These are phyloP conservation scores for Pulveroboletus sp. DNA, from an alignment of 768 basidiomycete genomes.

Conservation along the genomic window DNA sequence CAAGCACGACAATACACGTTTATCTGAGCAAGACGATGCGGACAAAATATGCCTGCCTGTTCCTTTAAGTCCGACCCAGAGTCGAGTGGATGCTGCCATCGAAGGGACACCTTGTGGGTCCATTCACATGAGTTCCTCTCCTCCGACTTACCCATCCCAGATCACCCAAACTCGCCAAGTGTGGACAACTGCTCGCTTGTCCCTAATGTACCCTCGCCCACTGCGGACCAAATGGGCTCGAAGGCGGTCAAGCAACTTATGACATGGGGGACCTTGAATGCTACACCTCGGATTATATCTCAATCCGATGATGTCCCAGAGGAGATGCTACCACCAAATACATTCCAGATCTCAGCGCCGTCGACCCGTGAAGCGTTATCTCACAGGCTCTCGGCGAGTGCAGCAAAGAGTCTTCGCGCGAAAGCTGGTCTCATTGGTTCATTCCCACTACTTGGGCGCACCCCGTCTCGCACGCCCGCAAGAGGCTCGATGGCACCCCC, in stretches of 20 bases:
- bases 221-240: conserved; percentile 75
- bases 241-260: conserved; percentile 86
- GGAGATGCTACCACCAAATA: conserved; percentile 40
- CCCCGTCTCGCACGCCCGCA: conserved; percentile 35
- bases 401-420: conserved; percentile 72
- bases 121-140: not conserved
- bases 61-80: conserved; percentile 86
- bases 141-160: conserved; percentile 35
- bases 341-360: conserved; percentile 75
- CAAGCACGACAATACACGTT: conserved; percentile 74
- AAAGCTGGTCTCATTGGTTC: conserved; percentile 60
- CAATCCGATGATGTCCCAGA: conserved; percentile 51
- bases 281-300: conserved; percentile 85
- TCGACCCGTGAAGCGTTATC: conserved; percentile 79
- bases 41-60: conserved; percentile 42
- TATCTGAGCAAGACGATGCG: conserved; percentile 64
- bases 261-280: conserved; percentile 94
- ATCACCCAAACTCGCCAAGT: conserved; percentile 56
- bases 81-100: conserved; percentile 89
- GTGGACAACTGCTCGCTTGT: conserved; percentile 68
- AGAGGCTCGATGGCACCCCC: conserved; percentile 69
- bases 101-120: conserved; percentile 82
- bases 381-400: conserved; percentile 74
- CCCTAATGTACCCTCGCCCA: conserved; percentile 82
- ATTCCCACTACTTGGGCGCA: conserved; percentile 22